phyloP scores from a whole-genome alignment of 208 protist species.

The Wallacemonas sp. region DNA sequence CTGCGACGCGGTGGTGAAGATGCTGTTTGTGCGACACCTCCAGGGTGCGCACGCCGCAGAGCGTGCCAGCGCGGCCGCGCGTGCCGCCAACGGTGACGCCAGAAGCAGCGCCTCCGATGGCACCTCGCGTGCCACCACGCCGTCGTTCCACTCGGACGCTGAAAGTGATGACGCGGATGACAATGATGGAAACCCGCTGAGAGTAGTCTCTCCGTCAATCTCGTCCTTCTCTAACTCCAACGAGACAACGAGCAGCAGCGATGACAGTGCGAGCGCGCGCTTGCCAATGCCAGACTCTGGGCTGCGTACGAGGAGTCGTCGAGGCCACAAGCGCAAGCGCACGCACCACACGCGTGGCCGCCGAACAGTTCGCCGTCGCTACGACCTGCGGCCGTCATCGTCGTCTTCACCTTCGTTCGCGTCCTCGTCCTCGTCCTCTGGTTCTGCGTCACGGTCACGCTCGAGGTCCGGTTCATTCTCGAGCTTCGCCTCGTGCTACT shows the following conservation, averaged over 20 bases:
- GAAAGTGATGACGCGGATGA: no score
- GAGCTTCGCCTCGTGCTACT: constrained; percentile 44
- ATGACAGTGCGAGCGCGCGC: not conserved
- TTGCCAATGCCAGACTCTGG: not conserved
- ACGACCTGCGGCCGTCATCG: constrained; percentile 12
- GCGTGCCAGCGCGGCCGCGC: not conserved
- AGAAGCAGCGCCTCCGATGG: no score
- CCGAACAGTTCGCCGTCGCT: not conserved
- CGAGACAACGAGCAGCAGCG: not conserved
- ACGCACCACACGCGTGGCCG: not conserved
- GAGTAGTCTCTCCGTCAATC: not conserved
- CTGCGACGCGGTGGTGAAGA: constrained; percentile 61
- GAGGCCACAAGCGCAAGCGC: not conserved
- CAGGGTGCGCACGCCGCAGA: constrained; percentile 23
- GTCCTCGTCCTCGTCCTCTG: not conserved
- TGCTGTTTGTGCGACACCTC: constrained; percentile 61
- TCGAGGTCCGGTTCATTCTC: constrained; percentile 16
- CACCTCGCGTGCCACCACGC: no score
- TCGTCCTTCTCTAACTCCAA: not conserved
- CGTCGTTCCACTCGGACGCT: no score
- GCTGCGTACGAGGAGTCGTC: not conserved
- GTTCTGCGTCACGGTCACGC: no score
- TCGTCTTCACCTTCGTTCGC: constrained; percentile 16
- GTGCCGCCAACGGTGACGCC: no score
- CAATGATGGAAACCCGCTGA: not conserved